phyloP scores from a whole-genome alignment of 768 basidiomycete genomes.

The Neoboletus brunneissimus region DNA sequence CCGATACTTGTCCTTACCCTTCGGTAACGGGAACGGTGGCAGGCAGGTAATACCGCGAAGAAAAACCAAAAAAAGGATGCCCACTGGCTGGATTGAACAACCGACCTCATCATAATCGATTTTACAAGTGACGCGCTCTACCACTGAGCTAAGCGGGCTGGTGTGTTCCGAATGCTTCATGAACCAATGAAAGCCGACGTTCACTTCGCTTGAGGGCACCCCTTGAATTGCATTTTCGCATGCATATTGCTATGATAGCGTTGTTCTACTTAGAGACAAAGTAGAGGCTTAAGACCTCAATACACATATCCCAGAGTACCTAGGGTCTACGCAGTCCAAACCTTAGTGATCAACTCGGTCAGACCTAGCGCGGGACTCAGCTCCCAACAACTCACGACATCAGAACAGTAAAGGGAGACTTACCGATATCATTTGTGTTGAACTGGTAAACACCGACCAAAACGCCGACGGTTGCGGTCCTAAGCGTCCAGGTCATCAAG shows the following conservation, averaged over 20 bases:
- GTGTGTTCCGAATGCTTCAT: not conserved
- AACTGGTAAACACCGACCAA: slow-evolving; percentile 94
- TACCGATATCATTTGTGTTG: slow-evolving; percentile 98
- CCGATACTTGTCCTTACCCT: not conserved
- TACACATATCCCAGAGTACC: not conserved
- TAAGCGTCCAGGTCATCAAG: slow-evolving; percentile 69
- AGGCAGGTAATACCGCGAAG: not conserved
- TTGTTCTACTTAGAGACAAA: slow-evolving; percentile 1
- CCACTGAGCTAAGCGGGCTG: slow-evolving; percentile 26
- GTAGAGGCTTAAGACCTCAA: not conserved
- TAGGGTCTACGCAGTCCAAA: slow-evolving; percentile 70
- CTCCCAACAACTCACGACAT: not conserved
- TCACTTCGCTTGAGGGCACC: not conserved
- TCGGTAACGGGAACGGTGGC: not conserved
- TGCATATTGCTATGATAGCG: not conserved
- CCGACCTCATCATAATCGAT: slow-evolving; percentile 39
- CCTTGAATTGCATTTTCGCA: not conserved
- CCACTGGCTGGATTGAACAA: slow-evolving; percentile 46
- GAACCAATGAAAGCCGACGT: not conserved
- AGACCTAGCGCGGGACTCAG: slow-evolving; percentile 51
- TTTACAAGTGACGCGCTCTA: slow-evolving; percentile 44
- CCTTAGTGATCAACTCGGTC: slow-evolving; percentile 78
- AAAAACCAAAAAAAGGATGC: slow-evolving; percentile 23
- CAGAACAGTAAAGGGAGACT: slow-evolving; percentile 30
- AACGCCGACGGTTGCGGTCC: slow-evolving; percentile 73